Evolutionary conservation across 495 filamentous ascomycete species (phyloP), one percentile per base, ranked within the genome.

Genomic region (Amniculicola lignicola): DNA sequence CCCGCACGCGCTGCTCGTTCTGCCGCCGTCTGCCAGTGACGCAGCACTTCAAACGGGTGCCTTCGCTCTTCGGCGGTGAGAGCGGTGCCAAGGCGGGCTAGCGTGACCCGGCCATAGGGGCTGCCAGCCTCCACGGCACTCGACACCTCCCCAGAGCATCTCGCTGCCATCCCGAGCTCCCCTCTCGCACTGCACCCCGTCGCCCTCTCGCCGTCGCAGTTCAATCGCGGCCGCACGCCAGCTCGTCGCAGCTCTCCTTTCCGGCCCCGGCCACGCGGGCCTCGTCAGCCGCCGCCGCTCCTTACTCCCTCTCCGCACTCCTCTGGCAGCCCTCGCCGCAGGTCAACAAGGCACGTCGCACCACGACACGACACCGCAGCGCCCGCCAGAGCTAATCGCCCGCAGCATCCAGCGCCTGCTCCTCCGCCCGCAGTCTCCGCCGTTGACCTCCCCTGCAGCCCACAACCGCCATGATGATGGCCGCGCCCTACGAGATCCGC

Each of bases 401-500:
- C 25, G n/a, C 45, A 46, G 40, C 25, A 12, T 25, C 29, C 11
- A 16, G 41, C 47, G 38, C 25, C 10, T 33, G 12, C 46, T 35
- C 12, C 22, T 16, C 15, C 58, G 18, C 16, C 36, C 35, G 15
- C 19, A 6, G n/a, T 23, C 23, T 11, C 33, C n/a, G n/a, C 7
- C 29, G 29, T n/a, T 9, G 9, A n/a, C n/a, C 29, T 33, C 29
- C 35, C 5, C 19, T 25, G 23, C 28, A 10, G 2, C 18, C 25
- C 14, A 19, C 44, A 28, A 28, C 50, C 36, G 54, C 51, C 55
- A 63, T 23, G 33, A 69, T 61, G 52, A 72, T 72, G 69, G 63
- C 71, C 25, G 54, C 69, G 27, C 71, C 71, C 4, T 74, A 70
- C 54, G 71, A 74, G 54, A 56, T 72, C 36, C 67, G 71, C 50